These are phyloP conservation scores for Diaporthe caulivora DNA, from an alignment of 2,329 filamentous ascomycete genomes.

Conservation along the genomic window DNA sequence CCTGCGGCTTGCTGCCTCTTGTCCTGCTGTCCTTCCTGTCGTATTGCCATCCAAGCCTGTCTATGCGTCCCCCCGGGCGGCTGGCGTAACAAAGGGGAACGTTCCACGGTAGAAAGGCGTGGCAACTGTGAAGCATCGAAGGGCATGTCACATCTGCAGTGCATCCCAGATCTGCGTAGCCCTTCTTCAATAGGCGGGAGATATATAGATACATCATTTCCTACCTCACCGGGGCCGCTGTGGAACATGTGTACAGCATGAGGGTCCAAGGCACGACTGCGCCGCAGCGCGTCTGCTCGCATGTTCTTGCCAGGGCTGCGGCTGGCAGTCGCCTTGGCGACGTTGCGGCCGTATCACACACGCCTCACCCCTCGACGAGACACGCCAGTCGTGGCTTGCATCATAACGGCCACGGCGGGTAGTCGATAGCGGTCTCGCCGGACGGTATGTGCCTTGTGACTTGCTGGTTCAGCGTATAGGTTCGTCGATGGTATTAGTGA, in stretches of 20 bases:
- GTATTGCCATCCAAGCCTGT: conserved; percentile 6
- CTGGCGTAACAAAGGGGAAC: conserved; percentile 6
- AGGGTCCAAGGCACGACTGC: conserved; percentile 16
- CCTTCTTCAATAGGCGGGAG: conserved; percentile 25
- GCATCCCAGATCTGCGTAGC: conserved; percentile 24
- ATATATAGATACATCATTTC: conserved; percentile 26
- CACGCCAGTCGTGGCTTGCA: conserved; percentile 27
- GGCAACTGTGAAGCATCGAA: background rate
- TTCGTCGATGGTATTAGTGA: conserved; percentile 1
- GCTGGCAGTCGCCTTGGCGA: conserved; percentile 19
- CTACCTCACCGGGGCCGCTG: conserved; percentile 34
- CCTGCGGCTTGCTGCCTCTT: conserved; percentile 8
- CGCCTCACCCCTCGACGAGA: background rate
- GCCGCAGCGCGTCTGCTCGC: conserved; percentile 22
- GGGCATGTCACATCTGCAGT: conserved; percentile 12
- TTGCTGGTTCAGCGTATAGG: background rate
- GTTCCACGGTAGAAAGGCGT: conserved; percentile 14
- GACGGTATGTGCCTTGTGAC: background rate
- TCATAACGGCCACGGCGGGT: conserved; percentile 6
- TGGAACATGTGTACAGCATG: conserved; percentile 16
- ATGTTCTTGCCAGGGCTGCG: conserved; percentile 14
- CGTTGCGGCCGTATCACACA: conserved; percentile 14
- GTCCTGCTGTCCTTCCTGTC: conserved; percentile 4
- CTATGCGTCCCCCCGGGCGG: background rate
- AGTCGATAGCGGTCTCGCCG: conserved; percentile 1